A percentile compares a stretch with the other conserved stretches of the same genome.
These are phyloP conservation scores for Brettanomyces sp. DNA, from an alignment of 805 yeast species.

Conservation along the genomic window DNA sequence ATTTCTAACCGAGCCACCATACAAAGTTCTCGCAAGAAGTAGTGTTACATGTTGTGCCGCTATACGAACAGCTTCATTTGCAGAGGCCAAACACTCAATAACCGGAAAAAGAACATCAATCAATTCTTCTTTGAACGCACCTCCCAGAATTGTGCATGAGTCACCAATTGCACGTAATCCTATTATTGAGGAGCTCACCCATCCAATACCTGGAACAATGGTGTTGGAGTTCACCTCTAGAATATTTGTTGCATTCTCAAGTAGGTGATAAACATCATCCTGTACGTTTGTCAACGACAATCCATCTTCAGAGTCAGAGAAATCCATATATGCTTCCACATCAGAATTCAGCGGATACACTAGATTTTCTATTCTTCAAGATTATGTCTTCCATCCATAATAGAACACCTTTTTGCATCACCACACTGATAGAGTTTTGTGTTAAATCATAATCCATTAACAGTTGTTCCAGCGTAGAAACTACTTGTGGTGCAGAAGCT, in stretches of 20 bases:
- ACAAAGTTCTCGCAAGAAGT: constrained; percentile 41
- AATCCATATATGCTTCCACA: no score
- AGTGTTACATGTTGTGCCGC: constrained; percentile 45
- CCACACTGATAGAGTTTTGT: no score
- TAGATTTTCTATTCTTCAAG: no score
- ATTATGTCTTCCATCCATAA: no score
- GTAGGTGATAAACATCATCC: not conserved
- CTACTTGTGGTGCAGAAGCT: not conserved
- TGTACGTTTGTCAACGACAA: no score
- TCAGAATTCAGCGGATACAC: no score
- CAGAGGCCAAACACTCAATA: constrained; percentile 60
- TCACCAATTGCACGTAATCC: constrained; percentile 36
- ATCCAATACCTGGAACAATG: constrained; percentile 5
- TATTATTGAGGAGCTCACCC: constrained; percentile 16
- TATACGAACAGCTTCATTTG: constrained; percentile 33
- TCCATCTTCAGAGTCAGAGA: no score
- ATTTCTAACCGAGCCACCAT: constrained; percentile 44
- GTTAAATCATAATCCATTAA: no score
- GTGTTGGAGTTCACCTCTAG: not conserved
- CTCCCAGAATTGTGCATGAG: constrained; percentile 23
- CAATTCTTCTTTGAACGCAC: constrained; percentile 43
- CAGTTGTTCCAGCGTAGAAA: no score
- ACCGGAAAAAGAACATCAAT: constrained; percentile 67
- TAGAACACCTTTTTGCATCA: no score
- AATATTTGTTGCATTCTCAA: constrained; percentile 1